These are phyloP conservation scores for Lactarius tabidus DNA, from an alignment of 768 basidiomycete species.

Conservation along the genomic window DNA sequence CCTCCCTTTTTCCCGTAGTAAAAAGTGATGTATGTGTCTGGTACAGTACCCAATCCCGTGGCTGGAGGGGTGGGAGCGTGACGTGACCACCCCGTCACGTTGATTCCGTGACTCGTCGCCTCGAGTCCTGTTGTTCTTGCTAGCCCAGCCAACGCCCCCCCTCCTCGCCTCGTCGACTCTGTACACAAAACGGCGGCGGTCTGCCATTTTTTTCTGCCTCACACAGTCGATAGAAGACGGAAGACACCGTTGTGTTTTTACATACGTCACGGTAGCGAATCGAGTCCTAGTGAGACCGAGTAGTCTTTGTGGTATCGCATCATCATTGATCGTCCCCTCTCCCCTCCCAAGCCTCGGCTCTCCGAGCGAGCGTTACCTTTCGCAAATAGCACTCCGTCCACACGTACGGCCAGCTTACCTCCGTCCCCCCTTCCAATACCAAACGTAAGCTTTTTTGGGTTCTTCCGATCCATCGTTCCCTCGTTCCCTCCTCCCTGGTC, in stretches of 20 bases:
- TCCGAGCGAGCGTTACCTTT: constrained; percentile 22
- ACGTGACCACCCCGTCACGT: constrained; percentile 25
- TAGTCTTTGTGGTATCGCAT: constrained; percentile 23
- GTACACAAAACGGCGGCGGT: constrained; percentile 2
- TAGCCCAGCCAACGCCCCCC: constrained; percentile 17
- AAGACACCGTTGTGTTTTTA: constrained; percentile 12
- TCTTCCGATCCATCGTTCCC: constrained; percentile 21
- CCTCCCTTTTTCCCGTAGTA: constrained; percentile 25
- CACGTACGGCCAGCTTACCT: constrained; percentile 20
- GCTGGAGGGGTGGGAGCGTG: constrained; percentile 22
- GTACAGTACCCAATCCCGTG: constrained; percentile 16
- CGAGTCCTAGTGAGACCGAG: constrained; percentile 16
- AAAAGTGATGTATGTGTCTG: constrained; percentile 21
- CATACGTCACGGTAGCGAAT: constrained; percentile 5
- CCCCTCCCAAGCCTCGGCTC: constrained; percentile 26
- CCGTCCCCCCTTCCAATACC: constrained; percentile 4
- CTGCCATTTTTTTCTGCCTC: not conserved
- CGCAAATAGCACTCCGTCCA: constrained; percentile 19
- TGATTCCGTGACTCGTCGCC: constrained; percentile 19
- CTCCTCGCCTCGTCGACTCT: constrained; percentile 9
- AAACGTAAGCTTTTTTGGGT: constrained; percentile 26
- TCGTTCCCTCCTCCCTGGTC: constrained; percentile 17
- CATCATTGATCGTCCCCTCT: constrained; percentile 27
- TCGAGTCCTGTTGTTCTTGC: constrained; percentile 22
- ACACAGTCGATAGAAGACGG: constrained; percentile 1